Base-by-base conservation (phyloP, 495 filamentous ascomycete genomes). In the Penicillium riverlandense region DNA sequence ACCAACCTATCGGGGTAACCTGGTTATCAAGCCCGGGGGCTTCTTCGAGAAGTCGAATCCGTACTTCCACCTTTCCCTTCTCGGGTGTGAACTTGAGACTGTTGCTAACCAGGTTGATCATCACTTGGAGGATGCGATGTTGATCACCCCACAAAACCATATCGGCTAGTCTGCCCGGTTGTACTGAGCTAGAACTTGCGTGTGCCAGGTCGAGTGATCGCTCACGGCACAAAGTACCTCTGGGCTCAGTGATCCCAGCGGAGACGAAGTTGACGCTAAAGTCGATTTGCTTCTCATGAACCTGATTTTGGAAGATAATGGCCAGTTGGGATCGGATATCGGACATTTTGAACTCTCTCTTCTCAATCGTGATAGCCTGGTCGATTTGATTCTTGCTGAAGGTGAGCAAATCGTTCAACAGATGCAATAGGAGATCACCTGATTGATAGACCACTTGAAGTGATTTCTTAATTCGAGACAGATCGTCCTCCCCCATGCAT, bases 301-400 rank as follows among this genome's bases (percentile, higher is more conserved):
- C 86, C 59, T 94, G 88, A 58, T 90, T 90, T 43, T 86, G 86
- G 52, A 96, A 96, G 38, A 95, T 90, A 9, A 86, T 84, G 13
- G 80, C 54, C 15, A 95, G 70, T 54, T 95, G 90, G 11, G 84
- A 78, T 41, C 78, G 77, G 44, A 95, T 78, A 47, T 95, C 90
- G 8, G 78, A 77, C 13, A 96, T 54, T 31, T 80, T 75, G 52
- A 96, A 96, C 54, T 91, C 89, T 45, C 79, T 86, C 55, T 95
- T 86, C 41, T 96, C 89, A 4, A 95, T 63, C 30, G 69, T 80
- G 22, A 95, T 66, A 43, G 90, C 80, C 49, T 80, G 77, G 0
- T 90, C 90, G 42, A 94, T 86, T 65, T 95, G 88, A 60, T 96
- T 96, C 62, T 91, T 92, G 46, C 84, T 90, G 67, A 96, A 96